Conservation (phyloP, 768 basidiomycete genomes). For the Naganishia friedmannii region DNA sequence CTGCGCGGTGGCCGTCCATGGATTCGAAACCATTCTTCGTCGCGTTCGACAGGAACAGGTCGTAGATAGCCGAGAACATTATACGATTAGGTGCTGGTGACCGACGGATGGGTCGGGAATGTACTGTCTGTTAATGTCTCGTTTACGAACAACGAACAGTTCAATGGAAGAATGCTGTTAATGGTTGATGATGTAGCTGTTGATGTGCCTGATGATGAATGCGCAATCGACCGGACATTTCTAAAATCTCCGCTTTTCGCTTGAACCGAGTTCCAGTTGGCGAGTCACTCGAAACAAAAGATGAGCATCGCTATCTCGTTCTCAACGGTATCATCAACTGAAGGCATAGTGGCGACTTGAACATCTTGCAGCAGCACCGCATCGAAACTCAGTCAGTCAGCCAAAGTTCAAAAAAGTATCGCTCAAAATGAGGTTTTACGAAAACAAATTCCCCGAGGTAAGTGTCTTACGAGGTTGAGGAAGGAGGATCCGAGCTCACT, state of each 20-base stretch:
- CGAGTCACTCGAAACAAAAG: slow-evolving; percentile 1
- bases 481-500: neutral
- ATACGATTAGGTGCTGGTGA: too few relatives aligned
- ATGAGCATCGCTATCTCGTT: neutral
- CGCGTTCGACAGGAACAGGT: slow-evolving; percentile 10
- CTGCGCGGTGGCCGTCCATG: slow-evolving; percentile 6
- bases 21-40: neutral
- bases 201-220: neutral
- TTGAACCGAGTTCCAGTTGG: neutral
- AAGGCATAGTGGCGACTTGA: neutral
- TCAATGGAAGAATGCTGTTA: too few relatives aligned
- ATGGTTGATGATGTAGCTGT: neutral
- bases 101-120: neutral
- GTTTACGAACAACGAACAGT: too few relatives aligned
- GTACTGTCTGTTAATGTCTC: too few relatives aligned
- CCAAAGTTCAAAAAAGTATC: too few relatives aligned
- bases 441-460: slow-evolving; percentile 73
- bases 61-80: slow-evolving; percentile 12
- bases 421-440: slow-evolving; percentile 77
- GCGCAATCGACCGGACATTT: neutral
- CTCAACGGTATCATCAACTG: neutral
- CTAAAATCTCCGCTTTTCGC: neutral
- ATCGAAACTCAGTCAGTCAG: neutral
- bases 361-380: neutral
- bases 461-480: slow-evolving; percentile 11